phyloP scores from a whole-genome alignment of 352 stramenopile species.

The Phytopythium helicoides region DNA sequence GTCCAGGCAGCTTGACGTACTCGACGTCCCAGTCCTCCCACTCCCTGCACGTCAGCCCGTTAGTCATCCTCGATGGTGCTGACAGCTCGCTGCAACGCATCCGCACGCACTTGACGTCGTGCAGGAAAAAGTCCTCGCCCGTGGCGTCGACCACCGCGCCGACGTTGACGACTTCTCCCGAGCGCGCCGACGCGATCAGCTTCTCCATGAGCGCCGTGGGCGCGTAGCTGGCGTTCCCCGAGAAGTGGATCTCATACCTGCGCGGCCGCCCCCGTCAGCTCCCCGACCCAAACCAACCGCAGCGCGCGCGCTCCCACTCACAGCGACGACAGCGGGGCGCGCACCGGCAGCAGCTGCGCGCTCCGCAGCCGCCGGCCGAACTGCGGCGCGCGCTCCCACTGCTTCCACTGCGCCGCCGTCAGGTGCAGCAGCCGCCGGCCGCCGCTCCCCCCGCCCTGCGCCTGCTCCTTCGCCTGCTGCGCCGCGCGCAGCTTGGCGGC shows the following conservation, averaged over 20 bases:
- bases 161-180: slow-evolving; percentile 62
- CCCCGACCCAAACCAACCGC: no score
- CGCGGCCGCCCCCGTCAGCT: no score
- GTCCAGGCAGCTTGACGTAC: slow-evolving; percentile 65
- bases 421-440: slow-evolving; percentile 73
- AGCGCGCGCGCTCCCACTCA: slow-evolving; percentile 26
- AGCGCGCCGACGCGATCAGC: slow-evolving; percentile 60
- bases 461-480: slow-evolving; percentile 13
- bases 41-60: slow-evolving; percentile 42
- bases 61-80: no score
- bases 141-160: slow-evolving; percentile 80
- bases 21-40: slow-evolving; percentile 89
- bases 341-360: slow-evolving; percentile 73
- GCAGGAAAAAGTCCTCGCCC: slow-evolving; percentile 61
- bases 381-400: slow-evolving; percentile 57
- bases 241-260: slow-evolving; percentile 86
- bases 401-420: slow-evolving; percentile 55
- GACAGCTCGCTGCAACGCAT: not conserved
- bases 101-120: slow-evolving; percentile 66
- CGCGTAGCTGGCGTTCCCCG: slow-evolving; percentile 49
- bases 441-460: not conserved
- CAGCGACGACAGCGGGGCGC: slow-evolving; percentile 74
- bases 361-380: slow-evolving; percentile 47
- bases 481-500: slow-evolving; percentile 36
- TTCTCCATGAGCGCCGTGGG: slow-evolving; percentile 82